Percentiles rank a stretch among this genome's conserved stretches.
Evolutionary conservation across 2,329 filamentous ascomycete species (phyloP).

Genomic region (Dactylellina sp.): DNA sequence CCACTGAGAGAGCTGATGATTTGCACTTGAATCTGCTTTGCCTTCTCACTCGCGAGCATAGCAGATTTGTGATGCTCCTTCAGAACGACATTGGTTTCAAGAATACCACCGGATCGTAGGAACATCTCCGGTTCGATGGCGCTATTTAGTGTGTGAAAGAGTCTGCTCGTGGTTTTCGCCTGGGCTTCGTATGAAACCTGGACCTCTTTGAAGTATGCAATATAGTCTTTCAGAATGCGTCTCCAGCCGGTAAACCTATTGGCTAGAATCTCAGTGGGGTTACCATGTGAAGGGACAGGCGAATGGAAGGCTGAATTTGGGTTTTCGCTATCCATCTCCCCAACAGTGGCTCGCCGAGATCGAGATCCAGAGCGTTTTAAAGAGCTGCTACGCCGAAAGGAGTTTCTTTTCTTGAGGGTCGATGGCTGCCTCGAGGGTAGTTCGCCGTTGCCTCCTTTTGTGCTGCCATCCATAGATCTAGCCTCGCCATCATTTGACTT

Average conservation of each 20-base stretch:
- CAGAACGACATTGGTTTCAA: constrained; percentile 84
- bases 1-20: constrained; percentile 89
- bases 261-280: constrained; percentile 86
- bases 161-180: constrained; percentile 82
- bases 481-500: constrained; percentile 56
- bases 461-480: constrained; percentile 43
- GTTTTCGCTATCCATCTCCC: constrained; percentile 76
- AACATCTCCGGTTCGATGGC: constrained; percentile 77
- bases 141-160: constrained; percentile 75
- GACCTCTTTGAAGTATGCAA: constrained; percentile 92
- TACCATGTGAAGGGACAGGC: constrained; percentile 86
- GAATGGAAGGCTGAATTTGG: constrained; percentile 87
- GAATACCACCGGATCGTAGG: constrained; percentile 82
- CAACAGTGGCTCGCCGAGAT: constrained; percentile 82
- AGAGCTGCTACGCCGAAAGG: constrained; percentile 78
- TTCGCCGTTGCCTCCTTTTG: constrained; percentile 32
- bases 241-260: constrained; percentile 97
- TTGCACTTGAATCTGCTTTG: constrained; percentile 88
- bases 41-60: constrained; percentile 84
- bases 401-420: constrained; percentile 89
- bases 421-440: constrained; percentile 48
- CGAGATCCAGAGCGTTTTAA: constrained; percentile 83
- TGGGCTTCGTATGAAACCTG: constrained; percentile 88
- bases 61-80: constrained; percentile 84
- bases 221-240: constrained; percentile 93